Evolutionary conservation across 2,329 filamentous ascomycete species (phyloP).

Genomic region (Pseudogymnoascus destructans): DNA sequence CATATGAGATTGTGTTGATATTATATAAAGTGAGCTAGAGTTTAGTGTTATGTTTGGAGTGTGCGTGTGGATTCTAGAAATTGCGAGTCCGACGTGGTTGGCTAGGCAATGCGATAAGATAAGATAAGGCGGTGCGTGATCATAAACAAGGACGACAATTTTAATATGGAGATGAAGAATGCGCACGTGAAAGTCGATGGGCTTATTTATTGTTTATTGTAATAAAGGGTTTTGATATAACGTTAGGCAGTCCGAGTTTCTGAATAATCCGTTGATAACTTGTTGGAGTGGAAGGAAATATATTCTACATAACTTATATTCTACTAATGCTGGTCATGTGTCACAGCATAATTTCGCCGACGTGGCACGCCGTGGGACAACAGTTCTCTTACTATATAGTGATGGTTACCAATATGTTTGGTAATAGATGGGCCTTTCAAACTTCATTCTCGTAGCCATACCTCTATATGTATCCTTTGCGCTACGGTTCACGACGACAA

Average conservation of each 20-base stretch:
- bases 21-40: neutral
- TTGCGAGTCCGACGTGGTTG: neutral
- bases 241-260: neutral
- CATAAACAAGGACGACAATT: neutral
- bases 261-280: neutral
- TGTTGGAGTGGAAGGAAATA: neutral
- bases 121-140: neutral
- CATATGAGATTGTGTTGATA: slow-evolving; percentile 1
- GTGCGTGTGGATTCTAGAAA: neutral
- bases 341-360: neutral
- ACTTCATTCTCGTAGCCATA: neutral
- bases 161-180: neutral
- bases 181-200: neutral
- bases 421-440: neutral
- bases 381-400: neutral
- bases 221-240: neutral
- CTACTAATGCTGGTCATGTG: neutral
- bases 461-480: neutral
- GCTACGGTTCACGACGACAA: neutral
- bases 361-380: neutral
- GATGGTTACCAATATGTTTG: neutral
- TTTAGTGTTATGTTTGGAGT: neutral
- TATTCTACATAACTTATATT: neutral
- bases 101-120: slow-evolving; percentile 1
- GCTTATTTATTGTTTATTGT: neutral